phyloP scores from a whole-genome alignment of 2,329 filamentous ascomycete genomes.

The Sordariomycetes sp. region DNA sequence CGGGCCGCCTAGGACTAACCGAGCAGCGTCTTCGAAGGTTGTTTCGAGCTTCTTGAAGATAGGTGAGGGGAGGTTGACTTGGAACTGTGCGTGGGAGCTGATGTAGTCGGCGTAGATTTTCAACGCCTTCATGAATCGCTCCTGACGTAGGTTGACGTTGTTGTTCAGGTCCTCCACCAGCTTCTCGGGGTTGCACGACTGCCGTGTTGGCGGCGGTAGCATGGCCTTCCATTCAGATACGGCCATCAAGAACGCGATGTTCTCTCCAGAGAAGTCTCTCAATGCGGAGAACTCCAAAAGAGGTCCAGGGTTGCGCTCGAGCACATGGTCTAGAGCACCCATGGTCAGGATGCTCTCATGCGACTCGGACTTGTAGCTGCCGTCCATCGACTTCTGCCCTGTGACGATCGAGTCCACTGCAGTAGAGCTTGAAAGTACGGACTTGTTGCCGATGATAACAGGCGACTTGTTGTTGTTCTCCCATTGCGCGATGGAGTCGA shows the following conservation, averaged over 20 bases:
- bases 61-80: slow-evolving; percentile 51
- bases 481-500: slow-evolving; percentile 39
- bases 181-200: slow-evolving; percentile 8
- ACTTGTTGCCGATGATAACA: slow-evolving; percentile 16
- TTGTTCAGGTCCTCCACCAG: slow-evolving; percentile 7
- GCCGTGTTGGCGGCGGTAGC: slow-evolving; percentile 8
- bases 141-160: slow-evolving; percentile 22
- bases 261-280: slow-evolving; percentile 58
- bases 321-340: slow-evolving; percentile 49
- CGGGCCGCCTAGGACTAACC: no score
- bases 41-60: slow-evolving; percentile 15
- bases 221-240: slow-evolving; percentile 43
- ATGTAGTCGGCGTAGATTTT: slow-evolving; percentile 54
- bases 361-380: slow-evolving; percentile 11
- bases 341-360: slow-evolving; percentile 44
- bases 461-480: slow-evolving; percentile 28
- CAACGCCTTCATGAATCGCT: slow-evolving; percentile 48
- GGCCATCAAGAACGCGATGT: slow-evolving; percentile 54
- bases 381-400: slow-evolving; percentile 17
- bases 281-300: slow-evolving; percentile 53
- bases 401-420: slow-evolving; percentile 18
- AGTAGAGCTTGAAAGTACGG: slow-evolving; percentile 15
- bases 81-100: slow-evolving; percentile 49
- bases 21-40: slow-evolving; percentile 7
- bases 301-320: slow-evolving; percentile 45